phyloP scores from a whole-genome alignment of 1,284 basidiomycete species.

The Pterulicium gracile region DNA sequence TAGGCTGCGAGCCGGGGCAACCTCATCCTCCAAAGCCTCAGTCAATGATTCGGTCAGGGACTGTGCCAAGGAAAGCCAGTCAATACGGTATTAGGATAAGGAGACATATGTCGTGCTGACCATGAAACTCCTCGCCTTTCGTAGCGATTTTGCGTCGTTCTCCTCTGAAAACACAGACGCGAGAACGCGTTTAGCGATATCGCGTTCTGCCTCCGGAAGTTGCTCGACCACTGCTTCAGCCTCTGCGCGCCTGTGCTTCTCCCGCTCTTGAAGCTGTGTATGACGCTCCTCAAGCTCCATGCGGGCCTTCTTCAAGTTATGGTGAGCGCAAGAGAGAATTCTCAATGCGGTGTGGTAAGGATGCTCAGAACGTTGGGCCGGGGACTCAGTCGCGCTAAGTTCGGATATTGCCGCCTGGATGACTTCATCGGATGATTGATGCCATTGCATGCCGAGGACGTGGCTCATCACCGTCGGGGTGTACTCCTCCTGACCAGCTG shows the following conservation, averaged over 20 bases:
- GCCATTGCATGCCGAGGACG: constrained; percentile 56
- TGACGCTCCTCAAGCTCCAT: constrained; percentile 53
- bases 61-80: constrained; percentile 26
- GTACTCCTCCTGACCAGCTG: constrained; percentile 15
- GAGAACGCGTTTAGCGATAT: constrained; percentile 53
- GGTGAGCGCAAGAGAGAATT: constrained; percentile 55
- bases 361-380: constrained; percentile 34
- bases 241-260: constrained; percentile 33
- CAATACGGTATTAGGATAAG: constrained; percentile 8
- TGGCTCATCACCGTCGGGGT: constrained; percentile 23
- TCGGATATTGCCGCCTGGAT: constrained; percentile 50
- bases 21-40: constrained; percentile 61
- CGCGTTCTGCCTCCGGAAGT: constrained; percentile 48
- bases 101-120: constrained; percentile 24
- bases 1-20: constrained; percentile 25
- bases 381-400: constrained; percentile 29
- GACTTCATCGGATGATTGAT: constrained; percentile 59
- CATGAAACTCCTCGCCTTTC: constrained; percentile 43
- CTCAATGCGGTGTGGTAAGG: constrained; percentile 59
- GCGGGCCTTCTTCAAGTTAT: constrained; percentile 42
- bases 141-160: constrained; percentile 33
- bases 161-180: constrained; percentile 57
- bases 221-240: constrained; percentile 44
- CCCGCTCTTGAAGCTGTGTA: constrained; percentile 43
- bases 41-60: constrained; percentile 58